These are phyloP conservation scores for Filobasidium floriforme DNA, from an alignment of 768 basidiomycete species.

Conservation along the genomic window DNA sequence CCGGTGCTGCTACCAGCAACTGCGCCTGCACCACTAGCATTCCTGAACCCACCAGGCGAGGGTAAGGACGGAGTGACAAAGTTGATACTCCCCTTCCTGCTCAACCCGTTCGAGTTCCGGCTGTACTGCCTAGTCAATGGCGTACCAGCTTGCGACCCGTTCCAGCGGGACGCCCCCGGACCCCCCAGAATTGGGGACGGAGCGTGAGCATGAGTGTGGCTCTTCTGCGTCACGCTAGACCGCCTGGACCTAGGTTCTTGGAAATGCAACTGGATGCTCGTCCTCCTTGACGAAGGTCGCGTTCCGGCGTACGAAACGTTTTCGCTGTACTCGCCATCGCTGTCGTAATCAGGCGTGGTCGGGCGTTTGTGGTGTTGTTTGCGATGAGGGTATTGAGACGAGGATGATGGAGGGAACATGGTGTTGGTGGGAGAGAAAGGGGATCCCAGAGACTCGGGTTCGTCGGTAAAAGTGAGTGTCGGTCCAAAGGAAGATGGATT, in stretches of 20 bases:
- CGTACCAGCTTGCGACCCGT: neutral
- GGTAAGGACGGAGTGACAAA: neutral
- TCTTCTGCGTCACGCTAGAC: neutral
- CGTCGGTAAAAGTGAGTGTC: neutral
- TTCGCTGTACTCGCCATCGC: slow-evolving; percentile 3
- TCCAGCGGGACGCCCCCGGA: neutral
- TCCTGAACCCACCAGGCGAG: neutral
- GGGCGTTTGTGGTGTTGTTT: neutral
- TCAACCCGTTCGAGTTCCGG: neutral
- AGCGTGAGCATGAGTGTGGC: neutral
- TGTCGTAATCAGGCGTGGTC: neutral
- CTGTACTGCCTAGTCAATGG: neutral
- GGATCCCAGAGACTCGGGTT: neutral
- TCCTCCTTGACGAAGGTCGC: neutral
- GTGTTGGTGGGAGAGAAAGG: neutral
- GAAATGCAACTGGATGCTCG: slow-evolving; percentile 9
- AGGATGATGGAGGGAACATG: neutral
- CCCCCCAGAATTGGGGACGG: neutral
- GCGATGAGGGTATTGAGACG: neutral
- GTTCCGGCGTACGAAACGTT: neutral
- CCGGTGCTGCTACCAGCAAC: neutral
- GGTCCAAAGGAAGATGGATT: neutral
- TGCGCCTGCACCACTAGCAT: neutral
- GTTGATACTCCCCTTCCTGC: neutral
- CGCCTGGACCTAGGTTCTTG: slow-evolving; percentile 4